Evolutionary conservation across 169 alveolate species (phyloP).

Genomic region (Plasmodium billcollinsi): DNA sequence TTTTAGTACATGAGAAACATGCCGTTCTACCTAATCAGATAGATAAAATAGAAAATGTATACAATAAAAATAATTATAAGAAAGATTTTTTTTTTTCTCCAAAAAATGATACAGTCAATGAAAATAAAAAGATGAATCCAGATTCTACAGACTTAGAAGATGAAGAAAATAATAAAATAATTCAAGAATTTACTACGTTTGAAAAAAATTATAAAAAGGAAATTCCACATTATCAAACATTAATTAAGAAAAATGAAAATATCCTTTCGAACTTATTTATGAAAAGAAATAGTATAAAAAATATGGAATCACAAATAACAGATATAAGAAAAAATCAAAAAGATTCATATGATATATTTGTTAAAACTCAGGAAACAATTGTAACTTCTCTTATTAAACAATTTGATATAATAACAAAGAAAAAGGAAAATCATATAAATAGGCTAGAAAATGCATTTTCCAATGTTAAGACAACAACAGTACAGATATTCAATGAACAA

Average conservation of each 20-base stretch:
- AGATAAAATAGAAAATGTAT: constrained; percentile 36
- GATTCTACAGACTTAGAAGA: not conserved
- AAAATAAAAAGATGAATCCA: not conserved
- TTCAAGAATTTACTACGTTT: constrained; percentile 19
- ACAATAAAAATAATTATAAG: constrained; percentile 41
- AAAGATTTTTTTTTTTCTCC: not conserved
- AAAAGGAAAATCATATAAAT: constrained; percentile 42
- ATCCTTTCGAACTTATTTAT: constrained; percentile 41
- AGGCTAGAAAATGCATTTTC: constrained; percentile 35
- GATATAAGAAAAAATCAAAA: constrained; percentile 27
- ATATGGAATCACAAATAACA: constrained; percentile 21
- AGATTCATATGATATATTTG: constrained; percentile 1
- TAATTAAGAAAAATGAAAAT: constrained; percentile 22
- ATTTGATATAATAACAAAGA: constrained; percentile 40
- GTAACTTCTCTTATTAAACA: constrained; percentile 29
- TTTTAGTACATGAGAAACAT: constrained; percentile 50
- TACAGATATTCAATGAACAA: constrained; percentile 41
- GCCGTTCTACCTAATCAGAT: constrained; percentile 55
- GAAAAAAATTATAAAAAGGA: constrained; percentile 28
- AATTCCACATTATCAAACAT: constrained; percentile 16
- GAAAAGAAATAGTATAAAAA: constrained; percentile 24
- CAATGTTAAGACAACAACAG: constrained; percentile 36
- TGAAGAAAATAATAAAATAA: not conserved
- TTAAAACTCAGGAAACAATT: constrained; percentile 16
- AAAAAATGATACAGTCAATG: not conserved